A percentile compares a stretch with the other conserved stretches of the same genome.
Conservation (phyloP, 108 stramenopile species). For the Cyclotella baltica region DNA sequence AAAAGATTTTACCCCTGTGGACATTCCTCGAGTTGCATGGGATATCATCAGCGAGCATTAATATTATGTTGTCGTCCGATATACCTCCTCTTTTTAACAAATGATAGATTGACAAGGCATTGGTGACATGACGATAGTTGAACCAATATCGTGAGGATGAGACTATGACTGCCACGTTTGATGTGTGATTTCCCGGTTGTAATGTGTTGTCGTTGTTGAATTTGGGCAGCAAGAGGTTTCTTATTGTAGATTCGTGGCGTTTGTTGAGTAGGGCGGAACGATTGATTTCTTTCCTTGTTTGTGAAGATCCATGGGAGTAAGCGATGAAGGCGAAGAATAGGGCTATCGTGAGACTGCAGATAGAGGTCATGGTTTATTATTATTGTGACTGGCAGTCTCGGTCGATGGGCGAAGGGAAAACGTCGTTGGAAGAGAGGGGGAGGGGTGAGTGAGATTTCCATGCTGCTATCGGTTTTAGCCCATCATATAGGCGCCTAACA, state of each 20-base stretch:
- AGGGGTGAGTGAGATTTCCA: no score
- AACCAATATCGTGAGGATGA: constrained; percentile 91
- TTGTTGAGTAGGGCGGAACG: constrained; percentile 26
- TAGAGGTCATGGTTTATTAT: no score
- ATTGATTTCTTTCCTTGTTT: background rate
- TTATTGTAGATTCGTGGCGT: constrained; percentile 42
- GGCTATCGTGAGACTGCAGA: no score
- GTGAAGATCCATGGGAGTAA: background rate
- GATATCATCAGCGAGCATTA: constrained; percentile 93
- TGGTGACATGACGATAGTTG: constrained; percentile 94
- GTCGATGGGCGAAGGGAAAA: no score
- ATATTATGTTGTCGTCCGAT: constrained; percentile 83
- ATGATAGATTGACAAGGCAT: constrained; percentile 83
- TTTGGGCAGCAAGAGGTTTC: constrained; percentile 33
- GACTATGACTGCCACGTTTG: constrained; percentile 75
- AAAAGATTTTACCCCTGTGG: constrained; percentile 70
- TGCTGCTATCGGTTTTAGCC: no score
- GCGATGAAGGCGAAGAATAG: no score
- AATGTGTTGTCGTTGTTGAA: constrained; percentile 15
- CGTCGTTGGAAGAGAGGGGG: no score
- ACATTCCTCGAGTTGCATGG: constrained; percentile 79
- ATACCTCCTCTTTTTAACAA: constrained; percentile 70
- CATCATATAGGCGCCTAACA: no score
- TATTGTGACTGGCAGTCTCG: no score
- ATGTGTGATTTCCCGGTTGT: constrained; percentile 45